A percentile compares a stretch with the other conserved stretches of the same genome.
Evolutionary conservation across 2,329 filamentous ascomycete species (phyloP).

Genomic region (Calonectria henricotiae): DNA sequence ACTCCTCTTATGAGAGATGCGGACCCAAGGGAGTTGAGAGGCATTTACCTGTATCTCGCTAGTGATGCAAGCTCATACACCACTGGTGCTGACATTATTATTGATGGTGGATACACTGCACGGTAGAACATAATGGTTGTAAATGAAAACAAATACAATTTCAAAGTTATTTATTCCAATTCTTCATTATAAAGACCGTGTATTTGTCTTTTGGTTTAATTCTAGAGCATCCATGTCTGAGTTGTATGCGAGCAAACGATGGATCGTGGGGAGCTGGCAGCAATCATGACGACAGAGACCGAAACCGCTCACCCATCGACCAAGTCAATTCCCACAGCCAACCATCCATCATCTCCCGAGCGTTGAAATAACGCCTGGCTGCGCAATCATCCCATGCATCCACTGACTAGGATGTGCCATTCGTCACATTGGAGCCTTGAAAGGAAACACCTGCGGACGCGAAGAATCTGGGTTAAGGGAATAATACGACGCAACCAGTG

Average conservation of each 20-base stretch:
- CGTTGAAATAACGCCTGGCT: neutral
- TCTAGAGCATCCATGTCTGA: neutral
- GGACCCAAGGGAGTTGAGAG: constrained; percentile 55
- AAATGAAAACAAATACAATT: neutral
- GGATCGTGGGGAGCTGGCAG: neutral
- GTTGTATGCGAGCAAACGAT: neutral
- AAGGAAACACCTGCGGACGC: neutral
- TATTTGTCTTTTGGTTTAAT: neutral
- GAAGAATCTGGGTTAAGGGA: neutral
- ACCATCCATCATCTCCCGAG: constrained; percentile 2
- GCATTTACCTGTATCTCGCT: constrained; percentile 54
- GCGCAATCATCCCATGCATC: constrained; percentile 12
- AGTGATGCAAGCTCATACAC: constrained; percentile 42
- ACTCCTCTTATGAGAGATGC: constrained; percentile 54
- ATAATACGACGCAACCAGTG: neutral
- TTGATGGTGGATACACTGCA: constrained; percentile 46
- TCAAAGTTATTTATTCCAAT: neutral
- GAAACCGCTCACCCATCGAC: neutral
- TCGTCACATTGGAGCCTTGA: constrained; percentile 1
- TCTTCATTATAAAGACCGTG: neutral
- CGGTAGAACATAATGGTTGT: constrained; percentile 26
- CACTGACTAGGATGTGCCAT: constrained; percentile 9
- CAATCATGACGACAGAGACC: neutral
- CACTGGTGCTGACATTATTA: constrained; percentile 38
- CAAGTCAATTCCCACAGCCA: neutral